Evolutionary conservation across 768 basidiomycete genomes (phyloP), one percentile per base, ranked within the genome.

Genomic region (Lactifluus subvellereus): DNA sequence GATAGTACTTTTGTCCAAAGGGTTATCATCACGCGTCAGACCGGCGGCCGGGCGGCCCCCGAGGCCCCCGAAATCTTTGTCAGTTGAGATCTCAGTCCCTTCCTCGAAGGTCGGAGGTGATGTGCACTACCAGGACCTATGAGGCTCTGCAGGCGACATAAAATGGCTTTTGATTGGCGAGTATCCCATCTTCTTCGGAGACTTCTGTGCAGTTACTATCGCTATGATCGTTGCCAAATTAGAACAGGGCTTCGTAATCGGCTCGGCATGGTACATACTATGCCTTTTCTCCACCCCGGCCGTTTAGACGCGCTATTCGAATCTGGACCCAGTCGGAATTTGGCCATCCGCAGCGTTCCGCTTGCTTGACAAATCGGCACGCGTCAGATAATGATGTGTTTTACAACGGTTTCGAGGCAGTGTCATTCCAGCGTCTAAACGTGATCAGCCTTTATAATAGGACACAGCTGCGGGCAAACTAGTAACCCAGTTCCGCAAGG

Each of bases 371-470:
- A 62, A 62, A 47, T 56, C 38, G n/a, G 22, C 11, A 35, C 42
- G 27, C 33, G 56, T 47, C 42, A 53, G 48, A 40, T 27, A 20
- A 49, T 30, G 35, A 43, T 52, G 6, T 8, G 45, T 38, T 27
- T 32, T 37, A 53, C 49, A 6, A 49, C 27, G 32, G 50, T 35
- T 51, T 47, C 50, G 27, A 33, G 49, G 64, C 59, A 16, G 54
- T 62, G 60, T 63, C 64, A 64, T 63, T 27, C 30, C 56, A 49
- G 60, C 64, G 60, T 62, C 64, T 65, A 62, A 57, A 1, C 33
- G n/a, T 2, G n/a, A 1, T 33, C 38, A 27, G 54, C 33, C 49
- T 54, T 64, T 59, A 64, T 66, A 64, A 63, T 49, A 59, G 5
- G 33, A 22, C 30, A n/a, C 43, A 22, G 47, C 54, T 35, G 62